phyloP scores from a whole-genome alignment of 495 filamentous ascomycete genomes.

The Penicillium lagena region DNA sequence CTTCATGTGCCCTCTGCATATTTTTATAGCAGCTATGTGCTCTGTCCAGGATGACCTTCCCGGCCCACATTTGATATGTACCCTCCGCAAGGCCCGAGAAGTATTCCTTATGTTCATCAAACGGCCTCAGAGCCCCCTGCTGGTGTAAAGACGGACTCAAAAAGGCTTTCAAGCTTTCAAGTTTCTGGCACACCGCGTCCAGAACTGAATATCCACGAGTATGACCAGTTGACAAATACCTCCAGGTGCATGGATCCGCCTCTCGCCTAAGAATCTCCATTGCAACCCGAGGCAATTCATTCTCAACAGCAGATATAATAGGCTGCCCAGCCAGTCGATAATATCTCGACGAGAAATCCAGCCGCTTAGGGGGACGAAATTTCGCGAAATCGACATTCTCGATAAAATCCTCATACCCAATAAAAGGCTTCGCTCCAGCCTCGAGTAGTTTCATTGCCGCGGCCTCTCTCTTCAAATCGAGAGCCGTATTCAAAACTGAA shows the following conservation, averaged over 20 bases:
- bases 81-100: slow-evolving; percentile 35
- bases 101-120: slow-evolving; percentile 31
- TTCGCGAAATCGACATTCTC: slow-evolving; percentile 16
- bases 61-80: slow-evolving; percentile 48
- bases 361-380: no score
- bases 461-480: slow-evolving; percentile 22
- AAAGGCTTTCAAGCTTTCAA: slow-evolving; percentile 40
- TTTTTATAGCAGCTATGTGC: neutral
- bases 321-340: slow-evolving; percentile 38
- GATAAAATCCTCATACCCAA: slow-evolving; percentile 33
- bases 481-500: slow-evolving; percentile 41
- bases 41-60: slow-evolving; percentile 22
- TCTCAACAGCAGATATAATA: slow-evolving; percentile 48
- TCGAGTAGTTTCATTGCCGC: slow-evolving; percentile 38
- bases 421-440: slow-evolving; percentile 31
- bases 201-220: neutral
- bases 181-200: slow-evolving; percentile 36
- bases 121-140: slow-evolving; percentile 6
- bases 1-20: slow-evolving; percentile 13
- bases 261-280: slow-evolving; percentile 52
- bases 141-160: slow-evolving; percentile 6
- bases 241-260: slow-evolving; percentile 48
- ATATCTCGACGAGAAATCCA: no score
- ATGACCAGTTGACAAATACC: slow-evolving; percentile 19
- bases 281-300: slow-evolving; percentile 43